Percentiles rank a stretch among this genome's conserved stretches.
These are phyloP conservation scores for Mycosarcoma mackinlayi DNA, from an alignment of 1,284 basidiomycete genomes.

Conservation along the genomic window DNA sequence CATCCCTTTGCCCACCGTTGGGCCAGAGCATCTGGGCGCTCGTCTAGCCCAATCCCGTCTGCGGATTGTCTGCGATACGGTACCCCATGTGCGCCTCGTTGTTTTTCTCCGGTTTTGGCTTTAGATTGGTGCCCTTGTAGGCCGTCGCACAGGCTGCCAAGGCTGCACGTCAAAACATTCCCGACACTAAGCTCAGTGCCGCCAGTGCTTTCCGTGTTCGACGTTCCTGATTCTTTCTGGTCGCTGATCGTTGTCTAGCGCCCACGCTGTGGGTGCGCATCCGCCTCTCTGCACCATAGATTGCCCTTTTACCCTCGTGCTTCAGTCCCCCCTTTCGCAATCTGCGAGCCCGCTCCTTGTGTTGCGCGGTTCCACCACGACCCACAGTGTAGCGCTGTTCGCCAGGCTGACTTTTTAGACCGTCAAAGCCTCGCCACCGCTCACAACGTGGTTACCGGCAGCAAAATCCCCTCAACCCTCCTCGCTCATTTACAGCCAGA, in stretches of 20 bases:
- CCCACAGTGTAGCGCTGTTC: no score
- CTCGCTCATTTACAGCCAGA: neutral
- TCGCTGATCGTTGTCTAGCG: conserved; percentile 2
- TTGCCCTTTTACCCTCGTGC: conserved; percentile 10
- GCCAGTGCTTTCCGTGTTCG: neutral
- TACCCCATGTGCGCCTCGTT: no score
- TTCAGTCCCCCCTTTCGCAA: neutral
- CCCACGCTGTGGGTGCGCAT: no score
- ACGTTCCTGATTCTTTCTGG: conserved; percentile 8
- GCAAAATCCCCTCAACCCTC: conserved; percentile 46
- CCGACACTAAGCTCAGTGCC: neutral
- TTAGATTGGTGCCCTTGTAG: no score
- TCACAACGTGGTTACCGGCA: conserved; percentile 29
- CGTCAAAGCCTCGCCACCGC: no score
- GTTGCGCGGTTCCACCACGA: no score
- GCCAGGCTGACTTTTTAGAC: no score
- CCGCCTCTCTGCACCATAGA: neutral
- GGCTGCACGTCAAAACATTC: neutral
- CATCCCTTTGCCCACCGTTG: conserved; percentile 7
- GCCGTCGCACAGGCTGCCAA: no score
- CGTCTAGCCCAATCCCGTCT: conserved; percentile 9
- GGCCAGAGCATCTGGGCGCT: conserved; percentile 24
- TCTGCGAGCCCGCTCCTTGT: neutral
- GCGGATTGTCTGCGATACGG: no score
- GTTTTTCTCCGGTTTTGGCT: no score